These are phyloP conservation scores for Boletellus sp. DNA, from an alignment of 768 basidiomycete species.

Conservation along the genomic window DNA sequence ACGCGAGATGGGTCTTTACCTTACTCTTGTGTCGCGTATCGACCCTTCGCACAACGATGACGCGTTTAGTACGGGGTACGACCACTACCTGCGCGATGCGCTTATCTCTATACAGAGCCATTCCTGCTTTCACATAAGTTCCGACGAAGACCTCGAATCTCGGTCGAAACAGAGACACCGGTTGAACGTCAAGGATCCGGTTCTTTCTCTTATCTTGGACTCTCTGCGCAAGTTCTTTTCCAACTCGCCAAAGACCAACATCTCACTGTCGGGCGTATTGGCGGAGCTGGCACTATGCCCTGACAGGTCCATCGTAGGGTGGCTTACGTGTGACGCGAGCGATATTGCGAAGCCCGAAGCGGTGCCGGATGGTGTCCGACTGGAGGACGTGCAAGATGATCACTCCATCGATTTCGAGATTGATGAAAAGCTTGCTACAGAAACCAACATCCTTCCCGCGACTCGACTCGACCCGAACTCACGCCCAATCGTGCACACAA, in stretches of 20 bases:
- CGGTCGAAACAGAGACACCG: slow-evolving; percentile 57
- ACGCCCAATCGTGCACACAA: slow-evolving; percentile 75
- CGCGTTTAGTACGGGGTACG: slow-evolving; percentile 80
- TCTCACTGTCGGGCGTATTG: slow-evolving; percentile 80
- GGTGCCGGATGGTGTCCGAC: slow-evolving; percentile 6
- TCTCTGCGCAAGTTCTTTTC: slow-evolving; percentile 75
- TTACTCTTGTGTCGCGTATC: slow-evolving; percentile 72
- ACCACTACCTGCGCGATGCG: slow-evolving; percentile 79
- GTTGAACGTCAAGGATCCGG: slow-evolving; percentile 74
- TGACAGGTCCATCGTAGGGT: slow-evolving; percentile 80
- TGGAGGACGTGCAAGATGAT: slow-evolving; percentile 65
- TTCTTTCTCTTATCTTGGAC: slow-evolving; percentile 68
- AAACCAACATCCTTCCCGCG: slow-evolving; percentile 58
- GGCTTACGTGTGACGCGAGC: slow-evolving; percentile 68
- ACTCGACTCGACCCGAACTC: slow-evolving; percentile 66
- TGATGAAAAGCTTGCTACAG: slow-evolving; percentile 59
- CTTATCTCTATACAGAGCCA: slow-evolving; percentile 64
- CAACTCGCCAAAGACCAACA: slow-evolving; percentile 82
- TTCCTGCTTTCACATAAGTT: slow-evolving; percentile 48
- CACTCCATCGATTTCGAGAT: slow-evolving; percentile 75
- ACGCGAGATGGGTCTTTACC: slow-evolving; percentile 79
- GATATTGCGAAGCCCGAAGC: slow-evolving; percentile 31
- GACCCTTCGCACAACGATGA: slow-evolving; percentile 67
- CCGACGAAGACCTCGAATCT: slow-evolving; percentile 39
- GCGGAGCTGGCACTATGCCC: slow-evolving; percentile 83